Evolutionary conservation across 805 yeast genomes (phyloP).

Genomic region (Blastobotrys terrestris): DNA sequence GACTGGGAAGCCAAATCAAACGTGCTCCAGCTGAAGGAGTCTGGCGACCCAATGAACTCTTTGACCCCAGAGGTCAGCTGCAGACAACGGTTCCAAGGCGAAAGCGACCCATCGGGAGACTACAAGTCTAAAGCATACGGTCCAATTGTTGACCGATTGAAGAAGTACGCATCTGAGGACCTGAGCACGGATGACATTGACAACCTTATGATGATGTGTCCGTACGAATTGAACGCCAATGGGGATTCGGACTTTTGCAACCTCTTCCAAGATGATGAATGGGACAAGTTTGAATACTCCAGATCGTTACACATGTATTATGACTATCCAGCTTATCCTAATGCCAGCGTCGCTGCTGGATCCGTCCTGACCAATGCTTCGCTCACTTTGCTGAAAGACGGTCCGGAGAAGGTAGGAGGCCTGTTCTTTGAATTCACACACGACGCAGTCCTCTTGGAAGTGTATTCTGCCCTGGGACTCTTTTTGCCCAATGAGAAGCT

Average conservation of each 20-base stretch:
- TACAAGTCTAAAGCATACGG: slow-evolving; percentile 21
- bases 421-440: slow-evolving; percentile 47
- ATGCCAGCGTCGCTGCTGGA: slow-evolving; percentile 30
- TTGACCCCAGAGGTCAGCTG: slow-evolving; percentile 25
- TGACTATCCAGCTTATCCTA: slow-evolving; percentile 30
- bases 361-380: slow-evolving; percentile 46
- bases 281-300: slow-evolving; percentile 23
- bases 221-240: slow-evolving; percentile 44
- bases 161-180: slow-evolving; percentile 34
- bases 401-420: slow-evolving; percentile 31
- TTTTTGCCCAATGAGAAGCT: slow-evolving; percentile 32
- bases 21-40: slow-evolving; percentile 40
- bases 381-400: slow-evolving; percentile 38
- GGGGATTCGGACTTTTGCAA: slow-evolving; percentile 39
- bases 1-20: slow-evolving; percentile 34
- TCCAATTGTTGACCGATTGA: slow-evolving; percentile 25
- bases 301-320: slow-evolving; percentile 23
- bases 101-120: slow-evolving; percentile 4
- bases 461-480: slow-evolving; percentile 45
- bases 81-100: too few relatives aligned
- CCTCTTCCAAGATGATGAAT: slow-evolving; percentile 26
- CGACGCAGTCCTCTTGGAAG: slow-evolving; percentile 50
- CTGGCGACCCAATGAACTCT: slow-evolving; percentile 47
- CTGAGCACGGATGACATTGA: slow-evolving; percentile 38
- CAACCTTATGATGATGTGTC: slow-evolving; percentile 41